Conservation (phyloP, 129 eudicot genomes). For the Flaveria brownii region DNA sequence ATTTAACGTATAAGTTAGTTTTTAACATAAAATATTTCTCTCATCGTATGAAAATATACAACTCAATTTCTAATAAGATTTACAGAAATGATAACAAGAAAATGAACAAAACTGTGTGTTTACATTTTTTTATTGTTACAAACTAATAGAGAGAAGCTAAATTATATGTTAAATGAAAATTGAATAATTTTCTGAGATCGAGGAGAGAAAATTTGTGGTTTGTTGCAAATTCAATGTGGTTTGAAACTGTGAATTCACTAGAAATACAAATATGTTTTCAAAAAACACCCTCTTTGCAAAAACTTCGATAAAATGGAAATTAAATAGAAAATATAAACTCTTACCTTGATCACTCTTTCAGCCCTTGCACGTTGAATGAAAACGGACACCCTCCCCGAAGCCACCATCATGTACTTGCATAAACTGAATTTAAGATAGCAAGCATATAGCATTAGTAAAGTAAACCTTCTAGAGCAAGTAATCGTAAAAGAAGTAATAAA, state of each 20-base stretch:
- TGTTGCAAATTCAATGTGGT: neutral
- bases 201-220: neutral
- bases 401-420: constrained; percentile 90
- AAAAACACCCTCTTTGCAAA: neutral
- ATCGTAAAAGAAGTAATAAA: neutral
- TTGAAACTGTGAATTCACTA: neutral
- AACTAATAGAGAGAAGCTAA: too few species aligned
- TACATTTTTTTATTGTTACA: too few species aligned
- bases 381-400: constrained; percentile 89
- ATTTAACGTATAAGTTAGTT: neutral
- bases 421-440: constrained; percentile 48
- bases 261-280: neutral
- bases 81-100: neutral
- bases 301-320: neutral
- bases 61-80: neutral
- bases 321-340: neutral
- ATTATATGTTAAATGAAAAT: too few species aligned
- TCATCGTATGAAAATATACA: neutral
- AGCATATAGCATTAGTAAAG: neutral
- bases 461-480: neutral
- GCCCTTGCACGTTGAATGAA: constrained; percentile 62
- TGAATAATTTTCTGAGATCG: too few species aligned
- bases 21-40: neutral
- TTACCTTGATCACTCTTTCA: constrained; percentile 65
- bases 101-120: neutral